These are phyloP conservation scores for Symbiodinium natans DNA, from an alignment of 73 alveolate species.

Conservation along the genomic window DNA sequence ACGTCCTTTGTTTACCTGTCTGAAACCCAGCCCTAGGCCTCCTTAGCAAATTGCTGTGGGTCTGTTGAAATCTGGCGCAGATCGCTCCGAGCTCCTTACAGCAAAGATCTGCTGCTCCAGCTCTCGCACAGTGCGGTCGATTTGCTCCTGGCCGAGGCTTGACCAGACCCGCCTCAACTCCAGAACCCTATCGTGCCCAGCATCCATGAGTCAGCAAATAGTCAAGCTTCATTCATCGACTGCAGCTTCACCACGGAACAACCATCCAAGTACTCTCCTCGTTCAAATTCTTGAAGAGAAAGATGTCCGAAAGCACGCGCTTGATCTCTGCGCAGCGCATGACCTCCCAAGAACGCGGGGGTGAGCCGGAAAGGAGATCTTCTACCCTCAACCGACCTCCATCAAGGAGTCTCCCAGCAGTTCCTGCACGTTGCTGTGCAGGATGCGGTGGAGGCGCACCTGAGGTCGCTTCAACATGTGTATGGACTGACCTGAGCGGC, in stretches of 20 bases:
- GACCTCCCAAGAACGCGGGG: constrained; percentile 5
- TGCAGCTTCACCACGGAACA: background rate
- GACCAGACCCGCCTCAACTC: background rate
- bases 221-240: background rate
- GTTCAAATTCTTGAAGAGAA: constrained; percentile 90
- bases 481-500: too few relatives aligned
- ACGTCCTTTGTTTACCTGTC: too few relatives aligned
- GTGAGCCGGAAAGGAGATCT: background rate
- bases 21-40: too few relatives aligned
- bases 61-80: too few relatives aligned
- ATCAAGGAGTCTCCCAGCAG: constrained; percentile 73
- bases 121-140: constrained; percentile 72
- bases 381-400: constrained; percentile 51
- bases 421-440: constrained; percentile 84
- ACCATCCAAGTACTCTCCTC: background rate
- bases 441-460: constrained; percentile 82
- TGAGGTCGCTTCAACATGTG: background rate
- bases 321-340: constrained; percentile 92
- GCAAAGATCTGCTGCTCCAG: constrained; percentile 90
- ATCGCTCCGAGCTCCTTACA: background rate
- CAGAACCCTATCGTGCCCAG: background rate
- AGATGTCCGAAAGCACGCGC: constrained; percentile 89
- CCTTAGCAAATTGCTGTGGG: too few relatives aligned
- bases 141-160: constrained; percentile 19
- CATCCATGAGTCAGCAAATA: background rate